Percentiles rank a stretch among this genome's conserved stretches.
Evolutionary conservation across 2,329 filamentous ascomycete genomes (phyloP).

Genomic region (Exophiala sp.): DNA sequence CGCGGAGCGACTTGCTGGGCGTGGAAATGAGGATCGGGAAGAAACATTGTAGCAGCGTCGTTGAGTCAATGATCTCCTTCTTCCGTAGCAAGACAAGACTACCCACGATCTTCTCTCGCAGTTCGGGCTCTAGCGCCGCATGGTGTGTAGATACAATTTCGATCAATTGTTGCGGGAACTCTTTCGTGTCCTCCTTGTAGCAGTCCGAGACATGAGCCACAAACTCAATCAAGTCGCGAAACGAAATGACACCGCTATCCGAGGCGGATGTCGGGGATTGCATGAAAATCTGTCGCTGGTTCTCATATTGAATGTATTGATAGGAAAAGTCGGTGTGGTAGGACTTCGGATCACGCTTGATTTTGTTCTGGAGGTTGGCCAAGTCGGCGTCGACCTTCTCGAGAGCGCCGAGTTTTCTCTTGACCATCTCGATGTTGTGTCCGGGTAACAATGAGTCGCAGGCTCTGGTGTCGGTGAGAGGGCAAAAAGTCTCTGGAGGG

Average conservation of each 20-base stretch:
- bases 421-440: constrained; percentile 57
- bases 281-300: constrained; percentile 86
- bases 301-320: constrained; percentile 88
- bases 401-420: constrained; percentile 84
- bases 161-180: constrained; percentile 77
- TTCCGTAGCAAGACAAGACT: constrained; percentile 81
- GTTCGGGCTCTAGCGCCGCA: constrained; percentile 72
- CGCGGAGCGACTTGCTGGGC: constrained; percentile 81
- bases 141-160: constrained; percentile 79
- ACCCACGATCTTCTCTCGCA: constrained; percentile 91
- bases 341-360: constrained; percentile 79
- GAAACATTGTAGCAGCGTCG: constrained; percentile 78
- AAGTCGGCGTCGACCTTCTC: constrained; percentile 94
- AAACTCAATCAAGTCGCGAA: constrained; percentile 89
- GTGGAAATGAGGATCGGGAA: constrained; percentile 93
- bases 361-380: constrained; percentile 88
- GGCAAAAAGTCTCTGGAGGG: too few relatives aligned
- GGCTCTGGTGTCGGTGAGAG: too few relatives aligned
- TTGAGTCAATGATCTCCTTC: constrained; percentile 88
- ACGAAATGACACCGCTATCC: constrained; percentile 68
- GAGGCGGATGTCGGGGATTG: constrained; percentile 75
- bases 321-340: constrained; percentile 86
- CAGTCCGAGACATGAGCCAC: constrained; percentile 91
- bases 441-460: too few relatives aligned
- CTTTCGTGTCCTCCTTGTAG: constrained; percentile 74